Evolutionary conservation across 305 asterid species (phyloP).

Genomic region (Striga hermonthica): DNA sequence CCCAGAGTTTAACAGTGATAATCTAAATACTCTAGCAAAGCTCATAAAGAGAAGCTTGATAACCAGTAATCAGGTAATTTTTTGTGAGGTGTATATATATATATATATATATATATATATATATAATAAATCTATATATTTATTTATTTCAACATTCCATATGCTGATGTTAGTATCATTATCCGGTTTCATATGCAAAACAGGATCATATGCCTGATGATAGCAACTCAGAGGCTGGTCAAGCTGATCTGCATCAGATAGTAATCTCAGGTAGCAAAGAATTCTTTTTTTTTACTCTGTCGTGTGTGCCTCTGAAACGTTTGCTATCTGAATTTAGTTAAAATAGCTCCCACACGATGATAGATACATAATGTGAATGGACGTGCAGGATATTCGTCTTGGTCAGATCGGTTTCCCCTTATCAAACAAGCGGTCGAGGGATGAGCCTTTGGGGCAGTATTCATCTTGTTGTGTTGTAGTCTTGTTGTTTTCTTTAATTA

Average conservation of each 20-base stretch:
- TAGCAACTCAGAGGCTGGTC: conserved; percentile 52
- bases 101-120: too few species aligned
- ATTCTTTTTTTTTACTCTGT: too few species aligned
- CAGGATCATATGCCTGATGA: conserved; percentile 46
- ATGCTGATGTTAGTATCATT: neutral
- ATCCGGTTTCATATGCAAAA: conserved; percentile 2
- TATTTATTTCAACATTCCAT: neutral
- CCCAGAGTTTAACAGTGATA: conserved; percentile 44
- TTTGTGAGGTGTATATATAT: neutral
- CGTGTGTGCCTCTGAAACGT: too few species aligned
- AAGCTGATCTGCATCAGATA: conserved; percentile 63
- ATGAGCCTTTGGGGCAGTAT: conserved; percentile 22
- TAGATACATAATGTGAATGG: neutral
- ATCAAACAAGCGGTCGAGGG: conserved; percentile 54
- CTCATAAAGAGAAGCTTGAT: conserved; percentile 62
- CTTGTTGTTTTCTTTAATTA: too few species aligned
- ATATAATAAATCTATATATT: too few species aligned
- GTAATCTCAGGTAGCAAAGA: conserved; percentile 45
- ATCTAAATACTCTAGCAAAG: conserved; percentile 45
- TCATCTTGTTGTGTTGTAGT: too few species aligned
- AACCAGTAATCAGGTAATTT: conserved; percentile 42
- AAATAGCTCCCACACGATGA: neutral
- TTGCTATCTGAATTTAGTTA: neutral
- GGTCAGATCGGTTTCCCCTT: conserved; percentile 68
- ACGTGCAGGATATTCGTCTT: conserved; percentile 56